Evolutionary conservation across 2,329 filamentous ascomycete genomes (phyloP).

Genomic region (Davidsoniella neocaledoniae): DNA sequence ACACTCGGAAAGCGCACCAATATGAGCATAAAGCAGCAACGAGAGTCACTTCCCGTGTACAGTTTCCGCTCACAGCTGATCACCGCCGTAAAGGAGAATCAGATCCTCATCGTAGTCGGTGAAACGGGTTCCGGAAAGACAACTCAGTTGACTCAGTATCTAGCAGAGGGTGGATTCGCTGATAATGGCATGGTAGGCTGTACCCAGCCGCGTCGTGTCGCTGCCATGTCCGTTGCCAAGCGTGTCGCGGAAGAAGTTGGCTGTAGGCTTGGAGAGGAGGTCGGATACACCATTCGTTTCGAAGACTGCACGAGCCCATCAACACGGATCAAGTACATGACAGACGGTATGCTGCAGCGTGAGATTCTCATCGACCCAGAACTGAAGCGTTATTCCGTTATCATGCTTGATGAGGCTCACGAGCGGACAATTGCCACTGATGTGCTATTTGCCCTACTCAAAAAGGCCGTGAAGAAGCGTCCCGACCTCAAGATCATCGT

Average conservation of each 20-base stretch:
- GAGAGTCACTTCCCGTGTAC: slow-evolving; percentile 76
- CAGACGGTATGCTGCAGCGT: slow-evolving; percentile 91
- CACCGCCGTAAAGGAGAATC: slow-evolving; percentile 71
- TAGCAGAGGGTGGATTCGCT: slow-evolving; percentile 81
- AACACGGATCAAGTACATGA: slow-evolving; percentile 99
- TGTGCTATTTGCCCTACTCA: slow-evolving; percentile 82
- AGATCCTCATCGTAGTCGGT: slow-evolving; percentile 87
- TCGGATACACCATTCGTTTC: slow-evolving; percentile 95
- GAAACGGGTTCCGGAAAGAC: slow-evolving; percentile 97
- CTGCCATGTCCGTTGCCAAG: slow-evolving; percentile 93
- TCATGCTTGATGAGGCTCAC: slow-evolving; percentile 97
- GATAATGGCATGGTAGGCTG: slow-evolving; percentile 84
- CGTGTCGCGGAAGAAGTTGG: slow-evolving; percentile 94
- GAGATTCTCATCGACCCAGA: slow-evolving; percentile 89
- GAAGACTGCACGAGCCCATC: slow-evolving; percentile 79
- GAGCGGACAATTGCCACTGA: slow-evolving; percentile 93
- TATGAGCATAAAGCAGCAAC: slow-evolving; percentile 88
- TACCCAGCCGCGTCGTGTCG: slow-evolving; percentile 91
- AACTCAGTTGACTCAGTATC: slow-evolving; percentile 86
- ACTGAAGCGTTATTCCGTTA: slow-evolving; percentile 77
- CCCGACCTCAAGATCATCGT: slow-evolving; percentile 89
- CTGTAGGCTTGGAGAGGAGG: slow-evolving; percentile 75
- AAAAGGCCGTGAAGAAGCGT: slow-evolving; percentile 76
- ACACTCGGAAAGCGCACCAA: slow-evolving; percentile 73
- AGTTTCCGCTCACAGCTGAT: slow-evolving; percentile 78